Conservation (phyloP, 108 stramenopile genomes). For the Parietichytrium sp. region DNA sequence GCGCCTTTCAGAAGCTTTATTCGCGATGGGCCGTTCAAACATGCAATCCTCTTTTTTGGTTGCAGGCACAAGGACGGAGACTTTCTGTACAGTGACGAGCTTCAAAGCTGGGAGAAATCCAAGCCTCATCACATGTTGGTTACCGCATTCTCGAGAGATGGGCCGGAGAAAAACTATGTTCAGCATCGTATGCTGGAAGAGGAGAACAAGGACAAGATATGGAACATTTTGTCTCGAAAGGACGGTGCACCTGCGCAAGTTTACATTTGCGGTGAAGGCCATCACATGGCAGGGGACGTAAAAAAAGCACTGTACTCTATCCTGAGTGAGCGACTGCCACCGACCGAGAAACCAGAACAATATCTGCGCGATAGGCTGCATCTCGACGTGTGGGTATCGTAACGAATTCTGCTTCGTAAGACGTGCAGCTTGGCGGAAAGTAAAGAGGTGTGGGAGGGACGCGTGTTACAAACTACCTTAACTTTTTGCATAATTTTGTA, state of each 20-base stretch:
- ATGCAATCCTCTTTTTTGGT: background rate
- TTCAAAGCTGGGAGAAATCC: background rate
- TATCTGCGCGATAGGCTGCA: background rate
- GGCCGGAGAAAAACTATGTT: background rate
- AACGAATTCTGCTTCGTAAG: too few relatives aligned
- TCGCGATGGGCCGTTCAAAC: background rate
- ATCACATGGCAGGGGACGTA: background rate
- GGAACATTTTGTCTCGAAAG: background rate
- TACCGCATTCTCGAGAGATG: background rate
- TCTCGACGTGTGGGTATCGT: background rate
- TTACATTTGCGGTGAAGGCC: background rate
- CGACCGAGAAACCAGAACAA: background rate
- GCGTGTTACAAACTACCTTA: too few relatives aligned
- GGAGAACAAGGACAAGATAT: background rate
- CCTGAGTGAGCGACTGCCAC: background rate
- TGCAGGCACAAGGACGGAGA: background rate
- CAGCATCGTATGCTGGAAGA: background rate
- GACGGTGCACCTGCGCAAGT: background rate
- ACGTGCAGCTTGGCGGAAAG: too few relatives aligned
- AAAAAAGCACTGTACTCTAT: background rate
- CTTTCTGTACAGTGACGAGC: background rate
- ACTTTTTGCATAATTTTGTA: too few relatives aligned
- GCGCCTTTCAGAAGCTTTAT: background rate
- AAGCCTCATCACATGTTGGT: background rate
- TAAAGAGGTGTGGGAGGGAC: too few relatives aligned